Conservation (phyloP, 345 rosid species). For the Anacardium occidentale region DNA sequence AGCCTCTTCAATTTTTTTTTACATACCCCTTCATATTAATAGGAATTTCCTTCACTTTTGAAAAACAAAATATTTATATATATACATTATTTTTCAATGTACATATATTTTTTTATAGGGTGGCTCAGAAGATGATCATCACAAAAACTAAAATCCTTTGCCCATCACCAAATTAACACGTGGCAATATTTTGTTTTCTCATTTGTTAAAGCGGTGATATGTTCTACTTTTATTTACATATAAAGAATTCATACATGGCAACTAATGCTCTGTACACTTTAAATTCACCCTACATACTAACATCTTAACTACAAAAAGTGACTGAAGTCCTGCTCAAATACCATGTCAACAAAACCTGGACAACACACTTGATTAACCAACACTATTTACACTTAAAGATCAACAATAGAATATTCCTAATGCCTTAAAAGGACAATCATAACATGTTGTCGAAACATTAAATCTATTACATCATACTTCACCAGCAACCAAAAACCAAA, state of each 20-base stretch:
- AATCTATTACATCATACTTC: neutral
- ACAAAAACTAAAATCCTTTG: no score
- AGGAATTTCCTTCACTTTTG: no score
- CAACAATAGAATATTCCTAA: neutral
- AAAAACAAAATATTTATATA: no score
- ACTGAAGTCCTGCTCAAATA: neutral
- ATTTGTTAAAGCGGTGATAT: neutral
- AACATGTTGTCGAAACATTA: slow-evolving; percentile 11
- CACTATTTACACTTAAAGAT: neutral
- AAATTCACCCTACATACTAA: neutral
- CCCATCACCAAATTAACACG: no score
- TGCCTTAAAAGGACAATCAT: neutral
- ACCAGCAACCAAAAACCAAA: slow-evolving; percentile 14
- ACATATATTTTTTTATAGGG: no score
- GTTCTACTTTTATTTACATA: neutral
- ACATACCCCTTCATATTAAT: neutral
- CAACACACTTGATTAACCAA: neutral
- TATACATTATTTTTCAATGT: no score
- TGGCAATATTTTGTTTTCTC: no score
- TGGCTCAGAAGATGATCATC: no score
- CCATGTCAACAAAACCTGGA: neutral
- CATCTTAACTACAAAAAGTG: neutral
- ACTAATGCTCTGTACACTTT: no score
- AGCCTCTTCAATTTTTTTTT: neutral
- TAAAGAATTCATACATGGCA: no score